Percentiles rank a stretch among this genome's conserved stretches.
These are phyloP conservation scores for Serendipita indica DNA, from an alignment of 768 basidiomycete genomes.

Conservation along the genomic window DNA sequence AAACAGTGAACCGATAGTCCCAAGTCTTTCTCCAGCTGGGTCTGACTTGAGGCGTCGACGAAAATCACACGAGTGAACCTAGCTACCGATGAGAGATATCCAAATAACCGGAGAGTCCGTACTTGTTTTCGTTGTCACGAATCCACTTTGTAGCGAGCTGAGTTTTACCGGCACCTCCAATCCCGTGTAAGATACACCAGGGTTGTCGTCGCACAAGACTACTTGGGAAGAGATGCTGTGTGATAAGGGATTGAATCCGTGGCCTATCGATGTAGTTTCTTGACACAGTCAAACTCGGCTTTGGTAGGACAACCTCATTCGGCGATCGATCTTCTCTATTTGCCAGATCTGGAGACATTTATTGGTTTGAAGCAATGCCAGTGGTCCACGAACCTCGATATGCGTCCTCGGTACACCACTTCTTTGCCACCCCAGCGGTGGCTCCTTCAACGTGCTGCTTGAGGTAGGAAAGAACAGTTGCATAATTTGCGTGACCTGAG, in stretches of 20 bases:
- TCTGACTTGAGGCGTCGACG: neutral
- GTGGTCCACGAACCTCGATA: neutral
- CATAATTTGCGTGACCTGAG: neutral
- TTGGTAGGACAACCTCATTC: neutral
- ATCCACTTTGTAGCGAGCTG: neutral
- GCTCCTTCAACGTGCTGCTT: neutral
- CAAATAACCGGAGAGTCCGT: neutral
- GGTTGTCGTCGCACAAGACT: neutral
- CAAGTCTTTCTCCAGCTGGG: neutral
- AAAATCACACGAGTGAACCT: neutral
- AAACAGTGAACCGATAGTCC: neutral
- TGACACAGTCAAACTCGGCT: neutral
- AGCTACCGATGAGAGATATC: neutral
- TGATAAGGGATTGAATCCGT: neutral
- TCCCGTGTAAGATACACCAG: neutral
- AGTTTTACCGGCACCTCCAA: neutral
- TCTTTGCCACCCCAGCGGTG: neutral
- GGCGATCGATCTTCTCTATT: neutral
- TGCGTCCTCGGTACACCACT: neutral
- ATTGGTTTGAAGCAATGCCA: neutral
- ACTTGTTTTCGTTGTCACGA: neutral
- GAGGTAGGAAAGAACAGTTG: neutral
- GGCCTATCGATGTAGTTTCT: neutral
- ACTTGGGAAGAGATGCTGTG: neutral
- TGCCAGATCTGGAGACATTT: neutral